Conservation (phyloP, 192 early-diverging fungal species). For the Backusella psychrophila region DNA sequence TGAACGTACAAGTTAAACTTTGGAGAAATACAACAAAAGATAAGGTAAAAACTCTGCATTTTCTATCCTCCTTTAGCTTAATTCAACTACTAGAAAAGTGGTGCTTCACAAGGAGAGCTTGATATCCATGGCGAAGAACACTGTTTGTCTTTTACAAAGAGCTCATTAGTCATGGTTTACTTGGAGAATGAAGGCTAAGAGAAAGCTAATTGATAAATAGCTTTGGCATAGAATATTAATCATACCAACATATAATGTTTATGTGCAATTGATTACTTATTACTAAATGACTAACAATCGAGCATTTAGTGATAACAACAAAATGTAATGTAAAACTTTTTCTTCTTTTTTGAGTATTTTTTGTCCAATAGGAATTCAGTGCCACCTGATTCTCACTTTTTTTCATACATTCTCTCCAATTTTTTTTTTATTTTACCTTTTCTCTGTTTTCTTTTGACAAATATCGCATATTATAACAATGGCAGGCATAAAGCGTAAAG, state of each 20-base stretch:
- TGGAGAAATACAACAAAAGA: too few species aligned
- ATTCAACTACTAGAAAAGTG: neutral
- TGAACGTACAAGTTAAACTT: too few species aligned
- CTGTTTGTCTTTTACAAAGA: neutral
- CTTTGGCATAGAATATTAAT: neutral
- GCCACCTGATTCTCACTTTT: too few species aligned
- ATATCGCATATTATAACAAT: conserved; percentile 11
- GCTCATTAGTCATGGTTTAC: neutral
- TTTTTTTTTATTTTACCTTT: neutral
- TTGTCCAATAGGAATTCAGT: neutral
- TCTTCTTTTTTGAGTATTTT: neutral
- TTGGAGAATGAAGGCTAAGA: neutral
- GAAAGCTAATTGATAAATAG: neutral
- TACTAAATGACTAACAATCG: neutral
- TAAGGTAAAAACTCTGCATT: too few species aligned
- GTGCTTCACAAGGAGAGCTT: neutral
- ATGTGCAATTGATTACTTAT: too few species aligned
- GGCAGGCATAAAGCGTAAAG: conserved; percentile 36
- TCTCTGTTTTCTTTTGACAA: neutral
- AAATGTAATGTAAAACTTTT: neutral
- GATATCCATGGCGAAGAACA: neutral
- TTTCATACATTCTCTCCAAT: neutral
- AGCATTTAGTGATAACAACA: neutral
- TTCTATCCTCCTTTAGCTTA: too few species aligned
- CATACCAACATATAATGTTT: neutral